Evolutionary conservation across 1,139 yeast species (phyloP), one percentile per base, ranked within the genome.

Genomic region (Yamadazyma mexicana): DNA sequence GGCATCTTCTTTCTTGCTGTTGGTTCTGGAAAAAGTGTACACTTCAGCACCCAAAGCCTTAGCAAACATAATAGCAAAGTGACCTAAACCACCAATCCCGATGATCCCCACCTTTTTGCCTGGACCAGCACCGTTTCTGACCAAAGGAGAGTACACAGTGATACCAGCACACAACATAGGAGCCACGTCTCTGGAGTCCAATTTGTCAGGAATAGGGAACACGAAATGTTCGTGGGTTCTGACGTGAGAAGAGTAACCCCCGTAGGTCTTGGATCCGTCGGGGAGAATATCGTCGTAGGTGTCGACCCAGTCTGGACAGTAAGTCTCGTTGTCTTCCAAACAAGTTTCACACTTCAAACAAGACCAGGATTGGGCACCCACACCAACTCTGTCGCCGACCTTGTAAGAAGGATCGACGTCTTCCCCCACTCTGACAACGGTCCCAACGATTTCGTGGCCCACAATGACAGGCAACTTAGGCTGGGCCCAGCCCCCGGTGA

Each of bases 161-260:
- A 79, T 64, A 45, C 87, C 87, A 27, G 82, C 87, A 62, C 87
- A 81, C 64, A 81, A 61, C 57, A 81, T 65, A 18, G 86, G 85
- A 12, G 85, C 84, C 20, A 79, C 78, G 24, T 57, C 55, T 23
- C 59, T 63, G 8, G 71, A 53, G 39, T 62, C 66, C 36, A 77
- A 50, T 27, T 51, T 58, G 3, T 72, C 77, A 24, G 81, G 81
- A 37, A 77, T 67, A 24, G 74, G 70, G 60, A 74, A 73, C 4
- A 64, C 68, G 52, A 70, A 70, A 43, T 65, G 64, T 54, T 73
- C 75, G 48, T 74, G 66, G 31, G 70, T 74, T 49, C 77, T 62
- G 36, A 69, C 63, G 50, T 75, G 77, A 14, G 73, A 62, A 7
- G 81, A 69, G 53, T 75, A 76, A n/a, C 81, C 81, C 53, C 82